Evolutionary conservation across 371 early-diverging fungal genomes (phyloP), one percentile per base, ranked within the genome.

Genomic region (Mortierella sp.): DNA sequence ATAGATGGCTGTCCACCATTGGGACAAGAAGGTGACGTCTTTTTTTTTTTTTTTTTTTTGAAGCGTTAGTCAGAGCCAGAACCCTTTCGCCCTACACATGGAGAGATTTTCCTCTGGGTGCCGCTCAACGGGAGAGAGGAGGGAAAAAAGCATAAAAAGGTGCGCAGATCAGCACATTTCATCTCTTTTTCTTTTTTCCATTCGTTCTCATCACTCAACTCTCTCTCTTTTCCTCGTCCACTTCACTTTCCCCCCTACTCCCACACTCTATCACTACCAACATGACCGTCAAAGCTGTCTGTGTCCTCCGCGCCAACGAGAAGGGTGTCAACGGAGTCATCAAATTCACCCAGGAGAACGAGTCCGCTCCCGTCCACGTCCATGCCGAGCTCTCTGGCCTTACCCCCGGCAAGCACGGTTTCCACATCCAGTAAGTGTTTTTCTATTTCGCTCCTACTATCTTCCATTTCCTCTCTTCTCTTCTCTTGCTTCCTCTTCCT

Each of bases 391-490:
- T 96, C 60, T 68, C 83, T 56, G 93, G 92, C 29, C 84, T 96
- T 52, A 72, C 82, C n/a, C 85, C 88, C 15, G 95, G 95, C 64
- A 79, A 87, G 59, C 96, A 96, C 85, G 97, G 96, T 57, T 89
- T 96, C 89, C 97, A 96, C 83, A 80, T 96, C 63, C 97, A 96
- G 84, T 85, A 84, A 75, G 88, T 81, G 26, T 6, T 60, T 9
- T 9, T 37, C 37, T 37, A 5, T 37, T 9, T 37, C 9, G 37
- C 37, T 37, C 37, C n/a, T n/a, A n/a, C n/a, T n/a, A n/a, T n/a
- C n/a, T n/a, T n/a, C n/a, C n/a, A n/a, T n/a, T n/a, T 37, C 37
- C 37, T 37, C 37, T 37, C 37, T 9, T 37, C 3, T 37, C 37
- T 9, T 37, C 37, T 9, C 37, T 9, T 9, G 3, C 37, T 37